Evolutionary conservation across 148 eudicot species (phyloP), one percentile per base, ranked within the genome.

Genomic region (Rhododendron kiyosumense): DNA sequence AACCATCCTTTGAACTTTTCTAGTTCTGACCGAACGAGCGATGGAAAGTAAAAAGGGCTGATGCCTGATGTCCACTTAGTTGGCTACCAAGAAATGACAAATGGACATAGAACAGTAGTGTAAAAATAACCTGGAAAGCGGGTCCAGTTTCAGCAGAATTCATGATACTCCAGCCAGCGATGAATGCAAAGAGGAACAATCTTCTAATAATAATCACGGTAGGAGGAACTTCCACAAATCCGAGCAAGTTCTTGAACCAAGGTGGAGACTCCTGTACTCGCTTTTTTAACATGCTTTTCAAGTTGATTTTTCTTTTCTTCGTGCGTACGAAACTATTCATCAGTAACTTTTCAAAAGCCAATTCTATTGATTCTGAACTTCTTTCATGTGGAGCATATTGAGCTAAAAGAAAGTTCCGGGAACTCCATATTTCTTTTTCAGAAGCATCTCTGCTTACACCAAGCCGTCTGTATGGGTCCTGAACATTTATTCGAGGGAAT

Each of bases 381-480:
- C 90, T 91, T 92, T 96, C 99, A 90, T 96, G 93, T 52, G 84
- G 86, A 38, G 96, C 92, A 89, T 95, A 96, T 32, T 96, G 99
- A 86, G 90, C 88, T 84, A 92, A 81, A 48, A 96, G 94, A 87
- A 96, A 96, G 90, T 96, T 96, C 75, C 97, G 95, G 83, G 97
- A 89, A 82, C 92, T 90, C 99, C 99, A 96, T 48, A 95, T 91
- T 92, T 96, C 99, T 78, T 96, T 97, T 90, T 93, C 97, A 17
- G 97, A 92, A 52, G 99, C 99, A 93, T 94, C 94, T 26, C 86
- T 89, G 88, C 89, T 92, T 88, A 96, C 88, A 5, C 99, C 99
- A 81, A 96, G 97, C 48, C 97, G 97, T 93, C 93, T 96, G 86
- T 95, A 96, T 86, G 99, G 99, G 90, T 96, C 95, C 98, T 98